Conservation (phyloP, 1,284 basidiomycete species). For the Mycosarcoma maydis region DNA sequence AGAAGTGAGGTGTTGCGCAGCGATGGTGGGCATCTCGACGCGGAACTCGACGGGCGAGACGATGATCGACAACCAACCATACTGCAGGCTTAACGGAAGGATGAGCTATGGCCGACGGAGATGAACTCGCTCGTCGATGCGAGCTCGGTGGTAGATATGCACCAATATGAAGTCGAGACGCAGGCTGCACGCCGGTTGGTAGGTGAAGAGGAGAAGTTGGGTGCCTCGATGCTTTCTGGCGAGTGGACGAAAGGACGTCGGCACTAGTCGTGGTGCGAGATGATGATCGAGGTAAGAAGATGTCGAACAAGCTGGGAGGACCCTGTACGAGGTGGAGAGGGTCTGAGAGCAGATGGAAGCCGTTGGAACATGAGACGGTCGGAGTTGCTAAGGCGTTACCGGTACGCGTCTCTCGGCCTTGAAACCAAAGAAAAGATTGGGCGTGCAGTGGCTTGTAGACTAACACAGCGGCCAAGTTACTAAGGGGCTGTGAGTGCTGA, state of each 20-base stretch:
- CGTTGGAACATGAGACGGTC: slow-evolving; percentile 4
- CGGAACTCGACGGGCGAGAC: neutral
- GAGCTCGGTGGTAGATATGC: slow-evolving; percentile 21
- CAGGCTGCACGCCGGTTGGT: slow-evolving; percentile 23
- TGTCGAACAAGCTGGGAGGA: neutral
- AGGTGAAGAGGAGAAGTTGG: slow-evolving; percentile 7
- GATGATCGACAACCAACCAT: slow-evolving; percentile 4
- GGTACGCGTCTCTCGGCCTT: neutral
- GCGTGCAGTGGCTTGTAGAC: neutral
- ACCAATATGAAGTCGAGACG: slow-evolving; percentile 35
- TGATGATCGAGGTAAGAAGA: slow-evolving; percentile 3
- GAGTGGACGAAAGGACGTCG: slow-evolving; percentile 1
- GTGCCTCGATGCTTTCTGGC: neutral
- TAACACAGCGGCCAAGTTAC: neutral
- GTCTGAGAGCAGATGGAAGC: slow-evolving; percentile 5
- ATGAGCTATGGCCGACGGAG: slow-evolving; percentile 1
- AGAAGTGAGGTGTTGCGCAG: neutral
- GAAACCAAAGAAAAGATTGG: neutral
- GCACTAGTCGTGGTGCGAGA: neutral
- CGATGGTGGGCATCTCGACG: neutral
- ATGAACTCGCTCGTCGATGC: slow-evolving; percentile 33
- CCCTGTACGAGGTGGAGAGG: slow-evolving; percentile 8
- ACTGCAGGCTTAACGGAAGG: neutral
- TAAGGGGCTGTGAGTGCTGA: neutral
- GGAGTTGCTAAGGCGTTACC: slow-evolving; percentile 12